Percentiles rank a stretch among this genome's conserved stretches.
Conservation (phyloP, 1,284 basidiomycete genomes). For the Lignosus rhinocerotis region DNA sequence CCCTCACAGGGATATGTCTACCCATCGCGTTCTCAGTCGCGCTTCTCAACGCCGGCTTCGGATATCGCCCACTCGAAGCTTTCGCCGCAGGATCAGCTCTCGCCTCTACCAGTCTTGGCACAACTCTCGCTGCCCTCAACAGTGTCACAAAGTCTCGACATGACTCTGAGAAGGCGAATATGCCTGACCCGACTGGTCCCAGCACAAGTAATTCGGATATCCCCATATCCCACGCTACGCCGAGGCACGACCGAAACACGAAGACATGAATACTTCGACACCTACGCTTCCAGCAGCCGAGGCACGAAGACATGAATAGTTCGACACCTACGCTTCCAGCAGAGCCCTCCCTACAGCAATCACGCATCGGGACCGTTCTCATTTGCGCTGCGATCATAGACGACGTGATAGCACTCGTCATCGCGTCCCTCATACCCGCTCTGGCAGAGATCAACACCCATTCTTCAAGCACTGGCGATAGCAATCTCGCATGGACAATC, state of each 20-base stretch:
- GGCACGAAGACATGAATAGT: background rate
- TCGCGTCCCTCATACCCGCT: constrained; percentile 45
- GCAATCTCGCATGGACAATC: constrained; percentile 37
- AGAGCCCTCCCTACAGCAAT: constrained; percentile 37
- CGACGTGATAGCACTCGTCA: constrained; percentile 54
- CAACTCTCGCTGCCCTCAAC: constrained; percentile 49
- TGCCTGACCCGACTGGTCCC: no score
- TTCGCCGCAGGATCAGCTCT: constrained; percentile 55
- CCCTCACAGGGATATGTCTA: constrained; percentile 44
- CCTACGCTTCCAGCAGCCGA: background rate
- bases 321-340: background rate
- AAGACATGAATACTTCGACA: no score
- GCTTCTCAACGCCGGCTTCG: constrained; percentile 27
- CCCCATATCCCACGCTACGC: no score
- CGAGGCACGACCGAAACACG: no score
- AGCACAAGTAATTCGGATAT: no score
- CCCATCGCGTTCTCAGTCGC: constrained; percentile 49
- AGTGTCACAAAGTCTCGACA: constrained; percentile 14
- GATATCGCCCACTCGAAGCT: constrained; percentile 40
- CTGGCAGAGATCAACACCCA: constrained; percentile 29
- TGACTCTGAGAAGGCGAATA: background rate
- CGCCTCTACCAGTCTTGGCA: constrained; percentile 54
- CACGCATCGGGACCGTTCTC: constrained; percentile 49
- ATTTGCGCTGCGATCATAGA: constrained; percentile 54
- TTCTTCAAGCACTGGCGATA: background rate